Evolutionary conservation across 139 green algal species (phyloP).

Genomic region (Auxenochlorella pyrenoidosa): DNA sequence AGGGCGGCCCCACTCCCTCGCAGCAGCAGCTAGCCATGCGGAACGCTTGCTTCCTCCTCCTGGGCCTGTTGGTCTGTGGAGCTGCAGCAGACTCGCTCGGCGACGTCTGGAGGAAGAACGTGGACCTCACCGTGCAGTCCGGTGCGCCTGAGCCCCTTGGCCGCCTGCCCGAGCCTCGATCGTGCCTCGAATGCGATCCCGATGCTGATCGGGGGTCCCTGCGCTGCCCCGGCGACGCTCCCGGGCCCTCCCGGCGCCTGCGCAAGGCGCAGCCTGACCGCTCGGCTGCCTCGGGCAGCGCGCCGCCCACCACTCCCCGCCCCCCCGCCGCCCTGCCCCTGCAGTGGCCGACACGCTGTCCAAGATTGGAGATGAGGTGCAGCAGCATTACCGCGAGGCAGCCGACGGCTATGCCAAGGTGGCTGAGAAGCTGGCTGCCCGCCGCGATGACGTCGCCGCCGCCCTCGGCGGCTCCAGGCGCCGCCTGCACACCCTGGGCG

Average conservation of each 20-base stretch:
- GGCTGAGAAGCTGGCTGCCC: neutral
- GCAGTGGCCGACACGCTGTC: slow-evolving; percentile 4
- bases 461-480: neutral
- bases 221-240: neutral
- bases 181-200: too few species aligned
- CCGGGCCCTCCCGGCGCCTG: neutral
- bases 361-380: neutral
- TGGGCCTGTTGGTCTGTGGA: neutral
- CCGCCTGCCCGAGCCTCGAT: too few species aligned
- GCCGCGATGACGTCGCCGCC: slow-evolving; percentile 1
- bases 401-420: neutral
- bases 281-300: neutral
- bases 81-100: neutral
- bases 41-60: neutral
- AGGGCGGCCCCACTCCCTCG: neutral
- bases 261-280: neutral
- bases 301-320: neutral
- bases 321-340: neutral
- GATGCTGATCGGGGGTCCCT: neutral
- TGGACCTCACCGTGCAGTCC: too few species aligned
- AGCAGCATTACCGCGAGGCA: slow-evolving; percentile 4
- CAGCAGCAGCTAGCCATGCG: slow-evolving; percentile 13
- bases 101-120: neutral
- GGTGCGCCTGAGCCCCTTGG: too few species aligned
- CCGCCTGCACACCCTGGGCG: slow-evolving; percentile 23